Evolutionary conservation across 208 protist species (phyloP), one percentile per base, ranked within the genome.

Genomic region (Wallacemonas sp.): DNA sequence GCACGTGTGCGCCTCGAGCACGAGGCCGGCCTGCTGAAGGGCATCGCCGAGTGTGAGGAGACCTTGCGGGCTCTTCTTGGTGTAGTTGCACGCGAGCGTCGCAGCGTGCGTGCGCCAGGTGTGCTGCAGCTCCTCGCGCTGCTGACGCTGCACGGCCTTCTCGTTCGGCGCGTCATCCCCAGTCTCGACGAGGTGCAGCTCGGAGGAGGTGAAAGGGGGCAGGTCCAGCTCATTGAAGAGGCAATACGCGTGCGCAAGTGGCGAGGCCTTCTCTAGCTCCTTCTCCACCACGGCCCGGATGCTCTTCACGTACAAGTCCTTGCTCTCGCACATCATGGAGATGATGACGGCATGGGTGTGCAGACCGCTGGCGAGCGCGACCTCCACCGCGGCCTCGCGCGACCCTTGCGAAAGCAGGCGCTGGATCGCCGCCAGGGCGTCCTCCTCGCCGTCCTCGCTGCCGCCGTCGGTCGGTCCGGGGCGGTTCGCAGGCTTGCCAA

Each of bases 321-420:
- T 91, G 23, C 70, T 87, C n/a, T 77, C 73, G 65, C 89, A 95
- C 82, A 95, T 87, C 89, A 95, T 91, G 14, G 86, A 71, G 57
- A 95, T 92, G 32, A 95, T 78, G n/a, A 95, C 66, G 12, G 89
- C 89, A 61, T 95, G 86, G 1, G 72, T 64, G 64, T 89, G 82
- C 5, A 95, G 75, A 29, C 63, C 55, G 31, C 81, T 54, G 12
- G 80, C 57, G 48, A 92, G 66, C 10, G 89, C 89, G 16, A 78
- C 65, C 45, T 79, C 72, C 3, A 87, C 89, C 1, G 89, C 89
- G 50, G 65, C 69, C 32, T 91, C 78, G 11, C 89, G 83, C 31
- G 92, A 70, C 1, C 89, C 89, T 22, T 41, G 65, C 57, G 68
- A 79, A 1, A 95, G 66, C 7, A 91, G 65, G n/a, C 68, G 59